phyloP scores from a whole-genome alignment of 2,329 filamentous ascomycete species.

The Phaeosphaeria sp. region DNA sequence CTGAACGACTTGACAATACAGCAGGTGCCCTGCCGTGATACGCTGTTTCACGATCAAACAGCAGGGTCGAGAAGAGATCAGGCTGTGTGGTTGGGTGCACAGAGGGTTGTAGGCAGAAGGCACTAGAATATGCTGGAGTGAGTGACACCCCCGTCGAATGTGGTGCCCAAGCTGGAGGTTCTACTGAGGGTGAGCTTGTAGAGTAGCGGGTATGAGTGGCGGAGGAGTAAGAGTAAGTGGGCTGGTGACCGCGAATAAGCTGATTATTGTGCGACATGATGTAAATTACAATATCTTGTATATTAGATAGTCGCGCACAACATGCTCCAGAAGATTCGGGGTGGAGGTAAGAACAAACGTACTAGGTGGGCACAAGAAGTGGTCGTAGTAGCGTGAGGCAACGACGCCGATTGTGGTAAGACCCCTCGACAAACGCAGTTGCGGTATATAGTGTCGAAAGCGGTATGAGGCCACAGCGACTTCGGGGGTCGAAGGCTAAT shows the following conservation, averaged over 20 bases:
- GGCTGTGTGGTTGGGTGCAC: not conserved
- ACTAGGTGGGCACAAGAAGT: constrained; percentile 1
- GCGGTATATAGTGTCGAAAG: too few species aligned
- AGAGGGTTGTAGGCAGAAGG: not conserved
- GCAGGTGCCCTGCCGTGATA: constrained; percentile 1
- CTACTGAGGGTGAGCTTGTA: not conserved
- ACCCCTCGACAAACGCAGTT: not conserved
- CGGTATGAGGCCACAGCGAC: not conserved
- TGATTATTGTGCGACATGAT: constrained; percentile 2
- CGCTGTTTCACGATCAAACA: constrained; percentile 13
- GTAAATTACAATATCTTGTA: not conserved
- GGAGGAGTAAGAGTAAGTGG: not conserved
- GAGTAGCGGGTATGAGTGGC: not conserved
- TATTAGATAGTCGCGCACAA: constrained; percentile 5
- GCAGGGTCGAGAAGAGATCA: constrained; percentile 12
- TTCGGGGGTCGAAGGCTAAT: not conserved
- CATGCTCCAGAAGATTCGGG: not conserved
- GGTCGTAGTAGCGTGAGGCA: not conserved
- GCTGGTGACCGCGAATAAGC: constrained; percentile 3
- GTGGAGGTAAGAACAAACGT: not conserved
- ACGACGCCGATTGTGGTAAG: not conserved
- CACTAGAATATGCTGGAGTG: not conserved
- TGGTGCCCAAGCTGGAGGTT: not conserved
- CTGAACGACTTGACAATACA: not conserved
- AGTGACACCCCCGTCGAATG: not conserved